These are phyloP conservation scores for Narthecium ossifragum DNA, from an alignment of 106 monocot genomes.

Conservation along the genomic window DNA sequence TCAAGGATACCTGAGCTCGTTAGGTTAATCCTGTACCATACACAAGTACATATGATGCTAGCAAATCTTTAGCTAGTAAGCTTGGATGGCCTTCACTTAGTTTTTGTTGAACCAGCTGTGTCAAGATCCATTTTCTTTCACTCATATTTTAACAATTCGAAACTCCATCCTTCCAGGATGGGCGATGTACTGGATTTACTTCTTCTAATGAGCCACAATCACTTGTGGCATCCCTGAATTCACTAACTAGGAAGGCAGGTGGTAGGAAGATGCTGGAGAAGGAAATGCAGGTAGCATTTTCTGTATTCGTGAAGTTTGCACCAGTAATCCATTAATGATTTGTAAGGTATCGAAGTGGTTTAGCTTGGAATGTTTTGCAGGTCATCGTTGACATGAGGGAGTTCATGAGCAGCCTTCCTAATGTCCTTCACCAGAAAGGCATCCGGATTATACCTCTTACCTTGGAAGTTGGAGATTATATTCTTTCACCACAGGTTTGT, in stretches of 20 bases:
- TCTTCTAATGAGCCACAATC: slow-evolving; percentile 35
- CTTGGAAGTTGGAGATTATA: slow-evolving; percentile 95
- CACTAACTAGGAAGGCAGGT: slow-evolving; percentile 87
- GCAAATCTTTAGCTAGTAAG: too few species aligned
- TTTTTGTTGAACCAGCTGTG: too few species aligned
- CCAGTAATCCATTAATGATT: too few species aligned
- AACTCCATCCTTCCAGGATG: slow-evolving; percentile 62
- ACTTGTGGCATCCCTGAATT: slow-evolving; percentile 42
- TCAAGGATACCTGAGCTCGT: too few species aligned
- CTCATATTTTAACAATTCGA: too few species aligned
- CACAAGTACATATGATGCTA: too few species aligned
- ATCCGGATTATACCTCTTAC: slow-evolving; percentile 77
- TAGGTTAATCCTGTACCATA: too few species aligned
- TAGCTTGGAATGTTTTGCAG: slow-evolving; percentile 24
- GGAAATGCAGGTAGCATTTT: slow-evolving; percentile 96
- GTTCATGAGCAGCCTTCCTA: slow-evolving; percentile 98
- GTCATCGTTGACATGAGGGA: slow-evolving; percentile 99
- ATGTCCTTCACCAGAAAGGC: slow-evolving; percentile 95
- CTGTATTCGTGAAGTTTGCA: too few species aligned
- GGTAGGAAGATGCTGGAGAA: slow-evolving; percentile 67
- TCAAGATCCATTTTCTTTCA: not conserved
- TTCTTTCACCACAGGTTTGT: slow-evolving; percentile 94
- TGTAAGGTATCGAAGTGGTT: too few species aligned
- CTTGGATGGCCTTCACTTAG: too few species aligned
- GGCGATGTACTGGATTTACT: slow-evolving; percentile 44